Base-by-base conservation (phyloP, 163 green algal species). In the Dunaliella salina region DNA sequence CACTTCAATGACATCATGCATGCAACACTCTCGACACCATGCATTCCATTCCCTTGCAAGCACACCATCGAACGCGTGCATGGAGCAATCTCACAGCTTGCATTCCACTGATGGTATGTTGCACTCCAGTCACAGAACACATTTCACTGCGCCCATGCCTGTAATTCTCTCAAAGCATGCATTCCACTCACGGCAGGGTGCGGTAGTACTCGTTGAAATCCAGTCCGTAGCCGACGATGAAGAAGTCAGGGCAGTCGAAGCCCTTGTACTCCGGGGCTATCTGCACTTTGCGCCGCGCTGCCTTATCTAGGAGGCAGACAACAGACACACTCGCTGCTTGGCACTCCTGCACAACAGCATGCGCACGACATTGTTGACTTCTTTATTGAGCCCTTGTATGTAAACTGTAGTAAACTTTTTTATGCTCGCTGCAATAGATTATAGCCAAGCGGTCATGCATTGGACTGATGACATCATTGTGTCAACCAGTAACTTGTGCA, bases 211-310 rank as follows among this genome's bases (percentile, higher is more conserved):
- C 93, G 30, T 95, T 90, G 83, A 94, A 98, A 89, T 99, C 96
- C 79, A 99, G 90, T 1, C 96, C 96, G 85, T 97, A 98, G 1
- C 96, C 96, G 3, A 98, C 92, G 33, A 98, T 96, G 91, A 98
- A 98, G 45, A 96, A 89, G 81, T 98, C 94, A 71, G 88, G 92
- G 83, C 93, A 96, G 91, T 88, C 81, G 46, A 81, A 88, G 26
- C 87, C 84, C 0, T 63, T 63, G 67, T 88, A 90, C 71, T 90
- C 84, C 1, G 87, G 84, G 80, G 86, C 85, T 30, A 86, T 82
- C 35, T 90, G 67, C 26, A 94, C 86, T 69, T 81, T 82, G 0
- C 94, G 83, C 11, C 93, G 87, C 13, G 88, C 86, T 30, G 91
- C 87, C 87, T 97, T 97, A 87, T 94, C 90, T 33, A 97, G 91